Evolutionary conservation across 352 stramenopile species (phyloP).

Genomic region (Phytophthora constricta): DNA sequence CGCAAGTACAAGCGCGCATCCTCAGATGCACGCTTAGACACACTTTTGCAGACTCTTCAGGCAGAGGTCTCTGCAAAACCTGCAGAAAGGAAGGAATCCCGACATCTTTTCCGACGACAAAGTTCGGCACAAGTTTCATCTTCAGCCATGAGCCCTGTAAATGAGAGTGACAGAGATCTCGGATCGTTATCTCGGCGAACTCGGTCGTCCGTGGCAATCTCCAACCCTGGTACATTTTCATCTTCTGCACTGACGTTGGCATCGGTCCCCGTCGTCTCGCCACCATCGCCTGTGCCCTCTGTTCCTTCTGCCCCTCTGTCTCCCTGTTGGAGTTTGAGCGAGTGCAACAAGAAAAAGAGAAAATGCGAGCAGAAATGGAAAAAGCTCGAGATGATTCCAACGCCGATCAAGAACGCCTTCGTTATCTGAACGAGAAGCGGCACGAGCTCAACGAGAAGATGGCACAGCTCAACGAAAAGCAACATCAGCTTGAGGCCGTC

Average conservation of each 20-base stretch:
- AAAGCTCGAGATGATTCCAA: slow-evolving; percentile 24
- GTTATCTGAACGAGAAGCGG: slow-evolving; percentile 50
- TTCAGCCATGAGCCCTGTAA: neutral
- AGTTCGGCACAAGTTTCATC: slow-evolving; percentile 22
- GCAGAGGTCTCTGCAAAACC: slow-evolving; percentile 25
- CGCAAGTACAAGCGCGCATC: slow-evolving; percentile 28
- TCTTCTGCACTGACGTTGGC: slow-evolving; percentile 19
- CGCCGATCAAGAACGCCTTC: slow-evolving; percentile 35
- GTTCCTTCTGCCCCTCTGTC: slow-evolving; percentile 9
- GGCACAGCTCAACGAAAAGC: slow-evolving; percentile 43
- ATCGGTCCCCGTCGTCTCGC: slow-evolving; percentile 5
- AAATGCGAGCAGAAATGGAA: slow-evolving; percentile 23
- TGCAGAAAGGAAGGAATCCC: slow-evolving; percentile 23
- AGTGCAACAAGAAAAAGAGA: slow-evolving; percentile 42
- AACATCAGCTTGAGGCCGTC: slow-evolving; percentile 46
- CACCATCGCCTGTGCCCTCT: neutral
- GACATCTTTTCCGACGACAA: slow-evolving; percentile 14
- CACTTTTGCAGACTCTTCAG: slow-evolving; percentile 38
- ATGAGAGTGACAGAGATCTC: slow-evolving; percentile 20
- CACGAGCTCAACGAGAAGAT: slow-evolving; percentile 40
- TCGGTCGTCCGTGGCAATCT: slow-evolving; percentile 12
- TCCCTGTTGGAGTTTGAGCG: slow-evolving; percentile 43
- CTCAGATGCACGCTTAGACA: slow-evolving; percentile 38
- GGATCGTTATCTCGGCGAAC: slow-evolving; percentile 10
- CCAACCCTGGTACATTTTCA: slow-evolving; percentile 4